These are phyloP conservation scores for Rhodotorula toruloides DNA, from an alignment of 768 basidiomycete genomes.

Conservation along the genomic window DNA sequence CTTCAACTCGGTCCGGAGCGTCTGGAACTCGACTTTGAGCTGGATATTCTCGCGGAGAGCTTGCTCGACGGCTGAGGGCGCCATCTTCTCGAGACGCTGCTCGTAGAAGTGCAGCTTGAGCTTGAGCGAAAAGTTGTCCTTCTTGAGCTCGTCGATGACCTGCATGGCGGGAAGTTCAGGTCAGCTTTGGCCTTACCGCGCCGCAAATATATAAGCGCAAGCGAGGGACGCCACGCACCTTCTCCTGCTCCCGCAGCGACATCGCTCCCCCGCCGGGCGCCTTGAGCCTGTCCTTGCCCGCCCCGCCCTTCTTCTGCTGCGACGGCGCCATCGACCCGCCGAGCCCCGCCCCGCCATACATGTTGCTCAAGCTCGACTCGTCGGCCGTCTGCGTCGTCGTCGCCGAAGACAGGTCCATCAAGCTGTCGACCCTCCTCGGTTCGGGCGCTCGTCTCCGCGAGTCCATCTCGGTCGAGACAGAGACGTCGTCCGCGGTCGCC, in stretches of 20 bases:
- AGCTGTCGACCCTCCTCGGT: neutral
- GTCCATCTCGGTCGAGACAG: conserved; percentile 14
- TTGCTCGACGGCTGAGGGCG: conserved; percentile 72
- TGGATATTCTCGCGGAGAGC: conserved; percentile 73
- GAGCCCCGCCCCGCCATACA: neutral
- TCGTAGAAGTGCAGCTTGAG: conserved; percentile 92
- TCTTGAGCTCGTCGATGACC: conserved; percentile 93
- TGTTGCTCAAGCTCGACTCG: neutral
- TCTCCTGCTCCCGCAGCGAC: conserved; percentile 92
- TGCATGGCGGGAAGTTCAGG: conserved; percentile 43
- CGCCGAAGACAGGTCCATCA: neutral
- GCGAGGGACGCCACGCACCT: too few species aligned
- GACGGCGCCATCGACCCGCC: neutral
- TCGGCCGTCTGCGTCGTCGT: neutral
- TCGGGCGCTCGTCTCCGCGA: neutral
- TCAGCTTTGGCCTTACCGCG: neutral
- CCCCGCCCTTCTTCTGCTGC: neutral
- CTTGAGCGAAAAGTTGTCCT: conserved; percentile 95
- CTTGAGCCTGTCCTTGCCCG: neutral
- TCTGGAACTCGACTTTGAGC: conserved; percentile 47
- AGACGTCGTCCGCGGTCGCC: neutral
- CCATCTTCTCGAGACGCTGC: conserved; percentile 76
- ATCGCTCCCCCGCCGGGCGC: conserved; percentile 50
- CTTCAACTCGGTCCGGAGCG: conserved; percentile 40
- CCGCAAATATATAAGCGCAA: too few species aligned